Base-by-base conservation (phyloP, 225 moss, liverwort and hornwort genomes). In the Bryum argenteum region DNA sequence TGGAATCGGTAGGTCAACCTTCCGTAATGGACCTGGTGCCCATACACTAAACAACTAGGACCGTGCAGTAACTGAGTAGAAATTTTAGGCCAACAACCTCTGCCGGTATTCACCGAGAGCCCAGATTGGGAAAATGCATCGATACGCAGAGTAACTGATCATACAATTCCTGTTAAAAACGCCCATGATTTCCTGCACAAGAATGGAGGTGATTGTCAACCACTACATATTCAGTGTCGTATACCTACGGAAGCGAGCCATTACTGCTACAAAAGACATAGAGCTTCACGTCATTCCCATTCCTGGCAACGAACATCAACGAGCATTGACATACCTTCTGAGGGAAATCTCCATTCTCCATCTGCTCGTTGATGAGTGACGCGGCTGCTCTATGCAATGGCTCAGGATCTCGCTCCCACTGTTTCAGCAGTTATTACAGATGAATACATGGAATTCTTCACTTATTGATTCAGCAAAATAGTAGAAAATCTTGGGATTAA, bases 111-210 rank as follows among this genome's bases (percentile, higher is more conserved):
- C 89, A 42, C 91, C 97, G 13, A 98, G 73, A 43, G 97, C 97
- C 97, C 97, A 98, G 24, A 91, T 84, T 54, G 97, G 94, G n/a
- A 98, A 98, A 71, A 88, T 76, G 38, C 79, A 80, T 14, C 94
- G 86, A 69, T 94, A 98, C 15, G 94, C 94, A 13, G 97, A 89
- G 79, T 98, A 98, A 22, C 85, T 92, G 66, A 98, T 98, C 94
- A 92, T 98, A 70, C 97, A 98, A 69, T 88, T 98, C 57, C 72
- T 87, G 76, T 98, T 98, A 80, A 98, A 98, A 9, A 98, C 97
- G 68, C 97, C 97, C 61, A 89, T 89, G 63, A 98, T 98, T 75
- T 91, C 91, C 97, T 97, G 86, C 80, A 81, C 55, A 64, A 6
- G 33, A 33, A 56, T 14, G 26, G 33, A 14, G 22, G 58, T n/a